These are phyloP conservation scores for Russula olivacea DNA, from an alignment of 768 basidiomycete species.

Conservation along the genomic window DNA sequence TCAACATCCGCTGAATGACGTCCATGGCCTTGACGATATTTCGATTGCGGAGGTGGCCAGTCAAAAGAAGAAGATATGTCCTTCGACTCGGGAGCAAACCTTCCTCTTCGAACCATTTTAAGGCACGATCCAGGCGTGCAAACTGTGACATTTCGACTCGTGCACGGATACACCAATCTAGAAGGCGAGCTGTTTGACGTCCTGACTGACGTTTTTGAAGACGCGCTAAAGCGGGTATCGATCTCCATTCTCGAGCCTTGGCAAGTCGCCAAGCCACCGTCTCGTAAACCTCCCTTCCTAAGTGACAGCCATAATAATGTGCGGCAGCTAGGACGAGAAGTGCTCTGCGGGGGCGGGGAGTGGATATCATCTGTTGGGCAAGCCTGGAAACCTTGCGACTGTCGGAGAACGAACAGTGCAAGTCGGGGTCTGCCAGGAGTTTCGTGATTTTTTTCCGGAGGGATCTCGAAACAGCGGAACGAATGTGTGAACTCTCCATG, in stretches of 20 bases:
- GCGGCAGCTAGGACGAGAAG: slow-evolving; percentile 44
- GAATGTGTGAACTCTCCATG: slow-evolving; percentile 2
- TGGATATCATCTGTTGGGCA: slow-evolving; percentile 9
- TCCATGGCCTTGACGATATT: slow-evolving; percentile 52
- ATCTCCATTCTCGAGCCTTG: slow-evolving; percentile 42
- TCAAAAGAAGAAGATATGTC: slow-evolving; percentile 65
- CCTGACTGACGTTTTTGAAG: slow-evolving; percentile 47
- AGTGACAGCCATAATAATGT: slow-evolving; percentile 42
- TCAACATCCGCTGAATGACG: slow-evolving; percentile 51
- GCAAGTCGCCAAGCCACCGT: slow-evolving; percentile 47
- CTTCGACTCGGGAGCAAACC: slow-evolving; percentile 47
- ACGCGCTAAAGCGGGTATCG: slow-evolving; percentile 43
- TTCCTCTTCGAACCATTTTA: slow-evolving; percentile 46
- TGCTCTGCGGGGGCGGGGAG: slow-evolving; percentile 35
- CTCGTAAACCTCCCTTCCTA: slow-evolving; percentile 56
- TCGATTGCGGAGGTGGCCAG: slow-evolving; percentile 63
- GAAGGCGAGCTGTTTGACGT: slow-evolving; percentile 46
- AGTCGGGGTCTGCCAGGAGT: not conserved
- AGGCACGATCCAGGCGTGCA: slow-evolving; percentile 38
- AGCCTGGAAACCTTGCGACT: slow-evolving; percentile 21
- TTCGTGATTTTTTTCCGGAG: not conserved
- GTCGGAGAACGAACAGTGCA: slow-evolving; percentile 14
- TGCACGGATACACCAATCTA: slow-evolving; percentile 68
- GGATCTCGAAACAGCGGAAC: not conserved
- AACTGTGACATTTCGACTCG: slow-evolving; percentile 47